Percentiles rank a stretch among this genome's conserved stretches.
phyloP scores from a whole-genome alignment of 2,329 filamentous ascomycete species.

The Niveomyces coronatus region DNA sequence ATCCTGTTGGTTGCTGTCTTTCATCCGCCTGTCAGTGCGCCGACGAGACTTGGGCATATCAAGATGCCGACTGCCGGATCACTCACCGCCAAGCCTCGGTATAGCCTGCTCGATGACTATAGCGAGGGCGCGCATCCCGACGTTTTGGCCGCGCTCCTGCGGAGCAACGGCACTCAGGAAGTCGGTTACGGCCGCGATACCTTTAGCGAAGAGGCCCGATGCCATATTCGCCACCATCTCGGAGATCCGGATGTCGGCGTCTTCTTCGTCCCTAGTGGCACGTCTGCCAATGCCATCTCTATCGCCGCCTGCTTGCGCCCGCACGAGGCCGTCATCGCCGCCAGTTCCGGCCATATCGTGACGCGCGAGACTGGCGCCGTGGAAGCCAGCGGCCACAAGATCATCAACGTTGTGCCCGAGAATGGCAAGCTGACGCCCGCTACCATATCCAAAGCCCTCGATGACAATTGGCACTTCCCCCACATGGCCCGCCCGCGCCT shows the following conservation, averaged over 20 bases:
- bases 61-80: slow-evolving; percentile 10
- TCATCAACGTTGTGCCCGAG: slow-evolving; percentile 34
- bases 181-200: slow-evolving; percentile 36
- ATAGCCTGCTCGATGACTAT: slow-evolving; percentile 41
- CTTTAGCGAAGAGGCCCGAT: slow-evolving; percentile 30
- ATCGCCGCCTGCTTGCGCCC: slow-evolving; percentile 40
- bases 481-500: slow-evolving; percentile 40
- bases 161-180: slow-evolving; percentile 35
- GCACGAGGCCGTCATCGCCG: slow-evolving; percentile 40
- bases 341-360: slow-evolving; percentile 38
- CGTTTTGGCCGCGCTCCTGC: slow-evolving; percentile 35
- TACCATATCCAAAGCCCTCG: slow-evolving; percentile 30
- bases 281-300: slow-evolving; percentile 40
- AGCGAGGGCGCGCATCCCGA: slow-evolving; percentile 40
- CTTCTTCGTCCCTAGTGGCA: slow-evolving; percentile 42
- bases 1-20: not conserved
- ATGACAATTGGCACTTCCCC: slow-evolving; percentile 39
- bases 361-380: slow-evolving; percentile 40
- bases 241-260: slow-evolving; percentile 31
- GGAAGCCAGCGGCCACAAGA: slow-evolving; percentile 41
- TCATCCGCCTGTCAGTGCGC: not conserved
- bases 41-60: not conserved
- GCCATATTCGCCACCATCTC: slow-evolving; percentile 28
- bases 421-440: slow-evolving; percentile 37
- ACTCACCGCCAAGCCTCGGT: slow-evolving; percentile 15